Conservation (phyloP, 139 green algal species). For the Mychonastes homosphaera region DNA sequence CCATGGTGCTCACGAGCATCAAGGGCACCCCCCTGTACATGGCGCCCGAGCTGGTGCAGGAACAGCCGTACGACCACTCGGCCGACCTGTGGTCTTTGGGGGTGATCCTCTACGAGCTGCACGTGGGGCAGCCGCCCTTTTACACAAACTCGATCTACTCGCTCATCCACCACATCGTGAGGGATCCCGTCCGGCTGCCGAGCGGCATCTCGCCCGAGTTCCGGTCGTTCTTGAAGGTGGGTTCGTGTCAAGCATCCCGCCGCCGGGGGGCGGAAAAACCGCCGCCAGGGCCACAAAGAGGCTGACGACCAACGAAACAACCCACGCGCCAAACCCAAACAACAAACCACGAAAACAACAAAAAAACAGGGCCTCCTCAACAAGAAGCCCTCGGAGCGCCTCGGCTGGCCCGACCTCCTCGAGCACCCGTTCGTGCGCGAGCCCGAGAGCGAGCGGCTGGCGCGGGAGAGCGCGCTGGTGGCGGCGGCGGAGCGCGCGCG, state of each 20-base stretch:
- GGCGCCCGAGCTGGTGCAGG: constrained; percentile 96
- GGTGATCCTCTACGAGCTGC: constrained; percentile 98
- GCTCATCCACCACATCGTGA: constrained; percentile 89
- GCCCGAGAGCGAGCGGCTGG: constrained; percentile 36
- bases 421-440: constrained; percentile 90
- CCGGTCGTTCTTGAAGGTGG: constrained; percentile 78
- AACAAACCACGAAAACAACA: too few relatives aligned
- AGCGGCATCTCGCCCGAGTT: constrained; percentile 78
- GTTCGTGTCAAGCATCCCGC: background rate
- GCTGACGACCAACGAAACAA: too few relatives aligned
- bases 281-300: too few relatives aligned
- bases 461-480: constrained; percentile 33
- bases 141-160: constrained; percentile 98
- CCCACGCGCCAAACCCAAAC: too few relatives aligned
- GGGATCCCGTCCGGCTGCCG: constrained; percentile 83
- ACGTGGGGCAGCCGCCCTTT: constrained; percentile 91
- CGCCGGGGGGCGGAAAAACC: background rate
- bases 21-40: constrained; percentile 99
- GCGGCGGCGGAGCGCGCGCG: background rate
- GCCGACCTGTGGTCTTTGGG: constrained; percentile 96
- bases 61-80: constrained; percentile 90
- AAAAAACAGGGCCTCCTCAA: constrained; percentile 91
- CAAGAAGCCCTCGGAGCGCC: constrained; percentile 69
- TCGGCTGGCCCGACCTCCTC: constrained; percentile 86
- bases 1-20: constrained; percentile 87